Base-by-base conservation (phyloP, 768 basidiomycete genomes). In the Calocybe gangraenosa region DNA sequence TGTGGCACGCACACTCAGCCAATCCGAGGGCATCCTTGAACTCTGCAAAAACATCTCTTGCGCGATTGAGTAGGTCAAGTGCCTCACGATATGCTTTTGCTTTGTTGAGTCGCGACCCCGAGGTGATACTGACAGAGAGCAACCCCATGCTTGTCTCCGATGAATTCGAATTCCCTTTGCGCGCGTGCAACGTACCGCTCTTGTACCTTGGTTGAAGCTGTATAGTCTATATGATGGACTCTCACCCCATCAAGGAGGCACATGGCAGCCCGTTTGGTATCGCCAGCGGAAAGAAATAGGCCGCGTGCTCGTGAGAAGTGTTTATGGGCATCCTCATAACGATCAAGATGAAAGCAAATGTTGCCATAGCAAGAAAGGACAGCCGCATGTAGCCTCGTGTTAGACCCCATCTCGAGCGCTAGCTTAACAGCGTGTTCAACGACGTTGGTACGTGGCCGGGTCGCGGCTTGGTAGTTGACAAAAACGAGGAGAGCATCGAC, bases 401-500 rank as follows among this genome's bases (percentile, higher is more conserved):
- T 33, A 32, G 30, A 10, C 11, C 11, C 11, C 4, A 32, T 5
- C 18, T 3, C 2, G 15, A 35, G n/a, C 2, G 10, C 20, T 25
- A 55, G 36, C 14, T 36, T 30, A 2, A 50, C 33, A 20, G 33
- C 45, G 25, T 44, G 41, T 13, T 54, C 31, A 28, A 48, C 23
- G 8, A 49, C 20, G 15, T 56, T 45, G 7, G 32, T 11, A 20
- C 45, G 48, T 11, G 57, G 59, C 22, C 47, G 46, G 1, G 51
- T 49, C 17, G 32, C 19, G 10, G 19, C 14, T 34, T 61, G 59
- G 40, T 59, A 51, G 18, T 44, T 32, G 20, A 46, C 40, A 15
- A 54, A 52, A 1, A 42, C 20, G 7, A 60, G 18, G 18, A 56
- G 47, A 13, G 51, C 56, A 30, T 56, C 47, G 13, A 51, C 30